Conservation (phyloP, 2,329 filamentous ascomycete genomes). For the Dothideomycetes sp. region DNA sequence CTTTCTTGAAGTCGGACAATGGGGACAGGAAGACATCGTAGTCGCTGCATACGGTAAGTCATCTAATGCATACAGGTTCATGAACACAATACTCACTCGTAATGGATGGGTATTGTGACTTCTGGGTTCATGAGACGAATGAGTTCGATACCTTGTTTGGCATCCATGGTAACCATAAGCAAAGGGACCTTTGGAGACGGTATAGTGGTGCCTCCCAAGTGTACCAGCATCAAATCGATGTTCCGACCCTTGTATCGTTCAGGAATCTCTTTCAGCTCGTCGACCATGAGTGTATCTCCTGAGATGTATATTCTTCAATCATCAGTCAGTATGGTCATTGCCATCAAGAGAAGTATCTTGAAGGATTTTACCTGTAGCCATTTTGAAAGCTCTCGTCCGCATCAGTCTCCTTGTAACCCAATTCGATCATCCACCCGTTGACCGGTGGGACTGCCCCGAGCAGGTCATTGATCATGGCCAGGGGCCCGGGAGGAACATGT, state of each 20-base stretch:
- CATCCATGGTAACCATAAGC: conserved; percentile 61
- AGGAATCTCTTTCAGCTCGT: conserved; percentile 52
- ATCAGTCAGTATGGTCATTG: background rate
- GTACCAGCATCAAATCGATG: conserved; percentile 56
- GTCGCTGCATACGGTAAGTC: conserved; percentile 26
- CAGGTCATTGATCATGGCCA: conserved; percentile 35
- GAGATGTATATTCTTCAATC: conserved; percentile 48
- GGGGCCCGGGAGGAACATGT: conserved; percentile 41
- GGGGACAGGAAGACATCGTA: conserved; percentile 52
- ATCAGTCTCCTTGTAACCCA: conserved; percentile 34
- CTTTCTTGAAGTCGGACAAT: conserved; percentile 49
- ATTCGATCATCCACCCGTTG: conserved; percentile 56
- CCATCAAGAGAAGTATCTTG: background rate
- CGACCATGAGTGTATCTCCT: conserved; percentile 52
- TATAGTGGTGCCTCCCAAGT: conserved; percentile 56
- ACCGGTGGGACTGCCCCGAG: conserved; percentile 49
- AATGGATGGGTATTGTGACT: conserved; percentile 53
- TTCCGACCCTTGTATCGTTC: conserved; percentile 40
- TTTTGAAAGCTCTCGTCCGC: conserved; percentile 25
- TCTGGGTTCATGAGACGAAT: conserved; percentile 50
- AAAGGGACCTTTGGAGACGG: conserved; percentile 47
- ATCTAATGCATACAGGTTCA: too few species aligned
- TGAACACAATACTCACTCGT: conserved; percentile 41
- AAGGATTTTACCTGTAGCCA: conserved; percentile 33
- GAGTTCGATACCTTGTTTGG: conserved; percentile 48